Evolutionary conservation across 129 eudicot species (phyloP).

Genomic region (Arctium minus): DNA sequence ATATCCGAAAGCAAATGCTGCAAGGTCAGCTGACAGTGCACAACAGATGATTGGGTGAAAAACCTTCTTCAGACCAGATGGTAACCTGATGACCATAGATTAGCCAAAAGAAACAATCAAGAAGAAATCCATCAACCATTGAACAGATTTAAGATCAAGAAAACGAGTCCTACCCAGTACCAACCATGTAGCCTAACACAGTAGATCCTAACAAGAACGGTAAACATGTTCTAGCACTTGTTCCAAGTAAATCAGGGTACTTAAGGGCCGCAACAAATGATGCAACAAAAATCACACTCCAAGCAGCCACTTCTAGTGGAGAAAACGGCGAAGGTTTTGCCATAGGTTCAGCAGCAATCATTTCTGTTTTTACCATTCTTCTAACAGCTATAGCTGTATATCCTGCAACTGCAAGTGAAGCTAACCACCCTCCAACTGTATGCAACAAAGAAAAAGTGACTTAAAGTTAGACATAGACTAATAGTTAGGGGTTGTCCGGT

Average conservation of each 20-base stretch:
- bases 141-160: constrained; percentile 8
- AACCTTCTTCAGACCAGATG: constrained; percentile 68
- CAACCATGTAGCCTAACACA: constrained; percentile 93
- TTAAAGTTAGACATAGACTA: background rate
- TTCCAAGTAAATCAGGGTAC: constrained; percentile 81
- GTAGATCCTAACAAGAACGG: constrained; percentile 94
- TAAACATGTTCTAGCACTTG: constrained; percentile 82
- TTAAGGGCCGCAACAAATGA: constrained; percentile 68
- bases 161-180: constrained; percentile 66
- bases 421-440: constrained; percentile 97
- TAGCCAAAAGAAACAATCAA: constrained; percentile 14
- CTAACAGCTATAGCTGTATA: constrained; percentile 85
- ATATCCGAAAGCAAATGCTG: constrained; percentile 81
- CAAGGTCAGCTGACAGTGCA: constrained; percentile 82
- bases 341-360: constrained; percentile 97
- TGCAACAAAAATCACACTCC: constrained; percentile 64
- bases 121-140: constrained; percentile 3
- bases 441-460: constrained; percentile 12
- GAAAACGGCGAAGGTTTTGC: constrained; percentile 89
- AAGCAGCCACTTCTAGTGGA: constrained; percentile 56
- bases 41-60: constrained; percentile 95
- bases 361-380: constrained; percentile 92
- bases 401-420: constrained; percentile 93
- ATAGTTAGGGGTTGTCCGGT: background rate
- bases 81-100: constrained; percentile 54